Conservation (phyloP, 306 rosid species). For the Malus sieversii region DNA sequence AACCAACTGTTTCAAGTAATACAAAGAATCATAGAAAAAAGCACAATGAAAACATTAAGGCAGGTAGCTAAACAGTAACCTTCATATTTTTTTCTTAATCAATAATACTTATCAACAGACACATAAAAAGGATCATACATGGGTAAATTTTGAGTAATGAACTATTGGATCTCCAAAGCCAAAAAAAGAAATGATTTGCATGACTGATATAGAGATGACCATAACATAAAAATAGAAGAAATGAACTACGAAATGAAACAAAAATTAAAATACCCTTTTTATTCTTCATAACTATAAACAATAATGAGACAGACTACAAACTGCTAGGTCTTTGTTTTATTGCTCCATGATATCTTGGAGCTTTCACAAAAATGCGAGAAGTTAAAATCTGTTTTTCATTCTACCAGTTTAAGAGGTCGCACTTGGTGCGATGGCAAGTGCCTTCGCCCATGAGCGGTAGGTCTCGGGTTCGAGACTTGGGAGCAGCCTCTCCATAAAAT, state of each 20-base stretch:
- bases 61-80: neutral
- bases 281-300: neutral
- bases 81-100: neutral
- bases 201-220: neutral
- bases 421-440: too few relatives aligned
- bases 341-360: neutral
- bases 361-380: neutral
- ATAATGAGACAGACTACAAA: neutral
- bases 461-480: too few relatives aligned
- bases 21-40: neutral
- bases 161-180: neutral
- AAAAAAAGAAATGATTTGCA: neutral
- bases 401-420: too few relatives aligned
- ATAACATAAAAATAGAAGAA: neutral
- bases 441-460: too few relatives aligned
- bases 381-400: neutral
- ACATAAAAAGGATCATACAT: neutral
- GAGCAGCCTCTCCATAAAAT: too few relatives aligned
- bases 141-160: neutral
- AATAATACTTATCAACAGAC: slow-evolving; percentile 16
- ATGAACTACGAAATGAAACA: neutral
- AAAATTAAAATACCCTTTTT: neutral
- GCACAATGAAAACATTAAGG: neutral
- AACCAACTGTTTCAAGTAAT: neutral
- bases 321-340: neutral